Evolutionary conservation across 768 basidiomycete species (phyloP).

Genomic region (Sistotremastrum niveocremeum): DNA sequence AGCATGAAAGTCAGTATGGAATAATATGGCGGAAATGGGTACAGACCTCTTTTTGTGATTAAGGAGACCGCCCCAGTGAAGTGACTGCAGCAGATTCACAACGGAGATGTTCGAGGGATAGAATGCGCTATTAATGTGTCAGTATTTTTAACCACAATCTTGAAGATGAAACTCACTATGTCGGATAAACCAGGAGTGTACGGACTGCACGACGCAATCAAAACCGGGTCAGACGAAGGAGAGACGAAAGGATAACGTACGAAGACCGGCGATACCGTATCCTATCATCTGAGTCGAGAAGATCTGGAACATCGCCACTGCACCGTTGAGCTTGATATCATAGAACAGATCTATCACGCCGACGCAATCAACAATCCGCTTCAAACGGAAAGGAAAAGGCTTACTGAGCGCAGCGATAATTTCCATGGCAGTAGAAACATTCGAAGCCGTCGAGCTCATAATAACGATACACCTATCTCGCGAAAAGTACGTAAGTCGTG

Average conservation of each 20-base stretch:
- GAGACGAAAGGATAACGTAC: conserved; percentile 16
- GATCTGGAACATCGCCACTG: conserved; percentile 40
- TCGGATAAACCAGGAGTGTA: conserved; percentile 36
- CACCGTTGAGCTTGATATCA: conserved; percentile 32
- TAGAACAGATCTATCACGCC: conserved; percentile 37
- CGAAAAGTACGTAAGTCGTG: too few relatives aligned
- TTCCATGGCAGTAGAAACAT: conserved; percentile 43
- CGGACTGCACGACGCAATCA: conserved; percentile 20
- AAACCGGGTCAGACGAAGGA: conserved; percentile 7
- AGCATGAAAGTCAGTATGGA: not conserved
- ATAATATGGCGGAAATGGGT: not conserved
- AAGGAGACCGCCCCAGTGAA: conserved; percentile 37
- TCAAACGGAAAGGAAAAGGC: not conserved
- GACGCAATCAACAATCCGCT: not conserved
- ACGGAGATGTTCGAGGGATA: conserved; percentile 39
- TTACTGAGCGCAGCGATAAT: conserved; percentile 43
- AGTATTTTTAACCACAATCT: not conserved
- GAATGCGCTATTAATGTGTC: conserved; percentile 22
- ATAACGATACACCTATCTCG: conserved; percentile 29
- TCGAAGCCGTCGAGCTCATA: conserved; percentile 44
- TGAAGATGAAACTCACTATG: conserved; percentile 23
- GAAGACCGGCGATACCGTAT: conserved; percentile 17
- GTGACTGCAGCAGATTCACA: conserved; percentile 37
- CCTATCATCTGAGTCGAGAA: conserved; percentile 33
- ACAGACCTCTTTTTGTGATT: conserved; percentile 31